A percentile compares a stretch with the other conserved stretches of the same genome.
phyloP scores from a whole-genome alignment of 805 yeast genomes.

The Pichia deserticola region DNA sequence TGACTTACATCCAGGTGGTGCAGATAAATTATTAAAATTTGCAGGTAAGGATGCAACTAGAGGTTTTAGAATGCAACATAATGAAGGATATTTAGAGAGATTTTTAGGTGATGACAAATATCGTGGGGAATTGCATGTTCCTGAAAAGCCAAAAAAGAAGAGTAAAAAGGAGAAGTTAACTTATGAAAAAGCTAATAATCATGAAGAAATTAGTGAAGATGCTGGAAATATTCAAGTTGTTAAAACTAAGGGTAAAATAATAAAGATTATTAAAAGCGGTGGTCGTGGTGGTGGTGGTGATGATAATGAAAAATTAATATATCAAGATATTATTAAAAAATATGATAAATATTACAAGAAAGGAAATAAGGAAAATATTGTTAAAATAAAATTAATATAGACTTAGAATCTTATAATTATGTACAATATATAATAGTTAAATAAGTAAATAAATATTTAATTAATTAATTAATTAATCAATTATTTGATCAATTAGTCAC shows the following conservation, averaged over 20 bases:
- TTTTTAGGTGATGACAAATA: conserved; percentile 23
- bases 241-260: conserved; percentile 20
- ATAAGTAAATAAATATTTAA: too few relatives aligned
- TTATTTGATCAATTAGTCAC: background rate
- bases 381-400: too few relatives aligned
- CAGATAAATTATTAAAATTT: conserved; percentile 61
- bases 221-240: too few relatives aligned
- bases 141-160: conserved; percentile 19
- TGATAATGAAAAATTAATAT: too few relatives aligned
- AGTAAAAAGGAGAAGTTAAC: conserved; percentile 19
- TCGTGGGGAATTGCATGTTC: conserved; percentile 30
- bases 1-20: conserved; percentile 90
- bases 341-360: background rate
- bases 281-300: too few relatives aligned
- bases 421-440: too few relatives aligned
- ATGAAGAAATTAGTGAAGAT: conserved; percentile 11
- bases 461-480: too few relatives aligned
- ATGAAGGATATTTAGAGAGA: conserved; percentile 19
- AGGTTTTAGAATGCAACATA: conserved; percentile 24
- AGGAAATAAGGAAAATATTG: too few relatives aligned
- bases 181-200: background rate
- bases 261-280: background rate
- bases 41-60: conserved; percentile 58
- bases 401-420: too few relatives aligned
- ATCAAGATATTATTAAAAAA: too few relatives aligned